Evolutionary conservation across 2,329 filamentous ascomycete genomes (phyloP).

Genomic region (Penicillium sp.): DNA sequence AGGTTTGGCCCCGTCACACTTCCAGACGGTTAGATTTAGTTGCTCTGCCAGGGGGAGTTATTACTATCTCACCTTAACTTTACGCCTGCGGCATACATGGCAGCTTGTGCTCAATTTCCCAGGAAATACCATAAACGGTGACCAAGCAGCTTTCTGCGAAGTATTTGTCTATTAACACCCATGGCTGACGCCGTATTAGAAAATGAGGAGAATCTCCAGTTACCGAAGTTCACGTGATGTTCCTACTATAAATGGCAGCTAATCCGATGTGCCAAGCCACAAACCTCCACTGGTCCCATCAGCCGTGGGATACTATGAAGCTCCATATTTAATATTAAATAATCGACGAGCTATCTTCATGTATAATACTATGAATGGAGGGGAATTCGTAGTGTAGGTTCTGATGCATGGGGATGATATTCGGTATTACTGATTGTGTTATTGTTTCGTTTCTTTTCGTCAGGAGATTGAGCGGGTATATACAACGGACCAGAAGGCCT

Average conservation of each 20-base stretch:
- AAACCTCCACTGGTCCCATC: no score
- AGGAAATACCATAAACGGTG: slow-evolving; percentile 4
- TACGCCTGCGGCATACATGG: slow-evolving; percentile 4
- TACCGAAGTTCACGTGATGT: no score
- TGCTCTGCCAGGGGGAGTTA: not conserved
- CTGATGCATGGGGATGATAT: not conserved
- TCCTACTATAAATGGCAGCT: no score
- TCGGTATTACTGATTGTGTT: not conserved
- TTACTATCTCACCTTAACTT: slow-evolving; percentile 2
- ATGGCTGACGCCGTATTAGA: not conserved
- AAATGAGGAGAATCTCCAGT: not conserved
- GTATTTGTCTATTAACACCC: not conserved
- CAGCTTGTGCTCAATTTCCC: slow-evolving; percentile 3
- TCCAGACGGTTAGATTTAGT: not conserved
- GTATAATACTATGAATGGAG: no score
- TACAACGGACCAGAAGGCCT: not conserved
- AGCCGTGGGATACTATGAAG: no score
- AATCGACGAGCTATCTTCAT: no score
- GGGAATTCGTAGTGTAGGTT: no score
- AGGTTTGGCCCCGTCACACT: slow-evolving; percentile 4
- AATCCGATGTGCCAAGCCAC: no score
- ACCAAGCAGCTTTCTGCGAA: not conserved
- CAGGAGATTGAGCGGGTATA: slow-evolving; percentile 5
- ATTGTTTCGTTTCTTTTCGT: not conserved
- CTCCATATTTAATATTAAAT: no score